Conservation (phyloP, 1,284 basidiomycete species). For the Fomes fomentarius region DNA sequence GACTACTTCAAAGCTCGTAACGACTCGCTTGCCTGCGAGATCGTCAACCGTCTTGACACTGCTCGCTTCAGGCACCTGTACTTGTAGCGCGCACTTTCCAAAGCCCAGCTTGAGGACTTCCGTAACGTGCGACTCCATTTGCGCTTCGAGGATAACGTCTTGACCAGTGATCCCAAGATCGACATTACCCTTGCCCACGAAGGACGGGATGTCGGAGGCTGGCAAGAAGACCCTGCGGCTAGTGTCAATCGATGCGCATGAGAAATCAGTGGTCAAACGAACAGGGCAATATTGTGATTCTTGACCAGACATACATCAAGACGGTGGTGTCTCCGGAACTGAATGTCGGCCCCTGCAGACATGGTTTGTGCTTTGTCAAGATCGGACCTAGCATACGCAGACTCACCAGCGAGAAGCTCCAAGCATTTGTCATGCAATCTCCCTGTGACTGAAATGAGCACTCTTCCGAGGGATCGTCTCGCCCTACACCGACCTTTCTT, state of each 20-base stretch:
- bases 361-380: no score
- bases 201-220: slow-evolving; percentile 96
- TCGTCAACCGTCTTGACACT: slow-evolving; percentile 75
- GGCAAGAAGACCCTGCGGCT: slow-evolving; percentile 98
- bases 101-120: slow-evolving; percentile 90
- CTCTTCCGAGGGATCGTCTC: neutral
- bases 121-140: slow-evolving; percentile 76
- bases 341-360: slow-evolving; percentile 96
- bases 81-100: slow-evolving; percentile 93
- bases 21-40: slow-evolving; percentile 90
- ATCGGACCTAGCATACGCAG: no score
- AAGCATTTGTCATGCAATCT: slow-evolving; percentile 93
- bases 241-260: slow-evolving; percentile 9
- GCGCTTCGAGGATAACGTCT: slow-evolving; percentile 94
- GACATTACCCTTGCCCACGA: slow-evolving; percentile 97
- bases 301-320: slow-evolving; percentile 92
- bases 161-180: slow-evolving; percentile 95
- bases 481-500: slow-evolving; percentile 80
- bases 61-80: slow-evolving; percentile 89
- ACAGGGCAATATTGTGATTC: slow-evolving; percentile 95
- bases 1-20: slow-evolving; percentile 93
- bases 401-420: slow-evolving; percentile 78
- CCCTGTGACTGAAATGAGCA: slow-evolving; percentile 46
- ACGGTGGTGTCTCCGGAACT: slow-evolving; percentile 89
- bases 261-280: slow-evolving; percentile 30